Evolutionary conservation across 495 filamentous ascomycete species (phyloP).

Genomic region (Tetracladium marchalianum): DNA sequence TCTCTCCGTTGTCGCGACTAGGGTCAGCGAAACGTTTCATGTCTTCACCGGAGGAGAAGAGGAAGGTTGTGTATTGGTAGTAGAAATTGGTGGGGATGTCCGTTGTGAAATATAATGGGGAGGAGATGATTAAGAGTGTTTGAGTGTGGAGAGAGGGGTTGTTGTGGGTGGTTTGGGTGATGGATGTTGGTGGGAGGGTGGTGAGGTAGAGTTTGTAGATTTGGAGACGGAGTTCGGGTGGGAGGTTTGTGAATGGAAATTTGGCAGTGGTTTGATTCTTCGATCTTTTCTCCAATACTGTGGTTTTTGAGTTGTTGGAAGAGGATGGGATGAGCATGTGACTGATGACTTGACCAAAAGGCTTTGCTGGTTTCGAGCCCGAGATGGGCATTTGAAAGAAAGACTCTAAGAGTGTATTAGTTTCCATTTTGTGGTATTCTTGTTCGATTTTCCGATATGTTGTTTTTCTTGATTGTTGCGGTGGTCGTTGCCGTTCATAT

Average conservation of each 20-base stretch:
- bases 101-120: not conserved
- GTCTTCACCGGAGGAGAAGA: not conserved
- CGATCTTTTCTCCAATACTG: too few species aligned
- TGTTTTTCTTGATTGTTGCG: too few species aligned
- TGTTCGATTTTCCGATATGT: too few species aligned
- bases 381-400: too few species aligned
- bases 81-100: not conserved
- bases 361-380: too few species aligned
- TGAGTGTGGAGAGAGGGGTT: not conserved
- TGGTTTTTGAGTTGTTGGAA: too few species aligned
- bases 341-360: too few species aligned
- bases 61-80: not conserved
- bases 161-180: not conserved
- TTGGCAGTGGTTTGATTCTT: too few species aligned
- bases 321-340: too few species aligned
- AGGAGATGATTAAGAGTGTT: not conserved
- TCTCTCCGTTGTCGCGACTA: not conserved
- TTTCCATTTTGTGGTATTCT: too few species aligned
- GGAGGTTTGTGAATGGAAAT: slow-evolving; percentile 6
- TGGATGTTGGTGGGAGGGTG: not conserved
- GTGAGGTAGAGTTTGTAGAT: slow-evolving; percentile 1
- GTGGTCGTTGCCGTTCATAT: too few species aligned
- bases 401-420: too few species aligned
- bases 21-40: not conserved
- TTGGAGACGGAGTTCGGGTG: slow-evolving; percentile 2